Evolutionary conservation across 108 stramenopile genomes (phyloP), one percentile per base, ranked within the genome.

Genomic region (Nitzschia sp.): DNA sequence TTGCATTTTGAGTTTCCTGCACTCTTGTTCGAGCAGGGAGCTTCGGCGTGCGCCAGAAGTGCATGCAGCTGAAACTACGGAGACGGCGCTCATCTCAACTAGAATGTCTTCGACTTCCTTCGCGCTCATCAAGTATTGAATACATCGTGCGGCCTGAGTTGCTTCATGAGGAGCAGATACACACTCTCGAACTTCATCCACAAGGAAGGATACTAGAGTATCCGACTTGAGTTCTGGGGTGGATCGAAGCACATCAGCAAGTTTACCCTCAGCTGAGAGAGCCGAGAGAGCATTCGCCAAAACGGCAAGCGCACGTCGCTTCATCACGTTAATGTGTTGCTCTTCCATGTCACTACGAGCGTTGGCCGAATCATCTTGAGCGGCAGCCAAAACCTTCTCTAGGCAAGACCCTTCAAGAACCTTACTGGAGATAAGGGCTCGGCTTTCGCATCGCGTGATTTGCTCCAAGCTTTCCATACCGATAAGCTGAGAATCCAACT

Each of bases 391-490:
- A 1, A 74, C 38, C 30, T 51, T 54, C 9, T 59, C 42, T 8
- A 63, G 11, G 34, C 42, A 68, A 26, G 21, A 13, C 15, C 55
- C 55, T 24, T 31, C 33, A 27, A 75, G 42, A 62, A 63, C 35
- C 3, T 13, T 11, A 9, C 63, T 62, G 19, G 66, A 47, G 24
- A 38, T 54, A 30, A 27, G 1, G 15, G 11, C 6, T 19, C 32
- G 27, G 36, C 36, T 4, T 46, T 42, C 60, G 54, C 31, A 54
- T 34, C 26, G 46, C 8, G 67, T 53, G 33, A 75, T 21, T 46
- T 68, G 49, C 28, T 63, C 67, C 59, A 75, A 24, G 15, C 49
- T 68, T 13, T 75, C 74, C 60, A 75, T 46, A 1, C 55, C 74
- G 24, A 75, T 34, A 18, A 68, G n/a, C 36, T 75, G 74, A 46